Evolutionary conservation across 805 yeast species (phyloP), one percentile per base, ranked within the genome.

Genomic region (Priceomyces melissophilus): DNA sequence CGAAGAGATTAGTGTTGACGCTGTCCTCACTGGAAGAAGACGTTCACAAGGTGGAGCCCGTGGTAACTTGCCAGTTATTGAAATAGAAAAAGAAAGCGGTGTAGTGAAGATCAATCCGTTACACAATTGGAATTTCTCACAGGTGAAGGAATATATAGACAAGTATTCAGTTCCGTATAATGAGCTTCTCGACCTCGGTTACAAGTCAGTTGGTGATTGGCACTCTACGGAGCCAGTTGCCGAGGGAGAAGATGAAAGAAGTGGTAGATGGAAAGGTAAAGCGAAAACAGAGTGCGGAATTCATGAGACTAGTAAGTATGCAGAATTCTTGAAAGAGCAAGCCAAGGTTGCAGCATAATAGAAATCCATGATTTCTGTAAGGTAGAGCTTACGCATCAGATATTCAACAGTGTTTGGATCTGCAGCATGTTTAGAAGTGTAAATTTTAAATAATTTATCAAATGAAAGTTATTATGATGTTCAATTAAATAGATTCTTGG

Each of bases 201-300:
- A 90, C 63, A 82, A 88, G 55, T 87, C 96, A 0, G 78, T 91
- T 11, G 98, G 98, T 1, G 98, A 91, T 61, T 91, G 90, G 78
- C 98, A 91, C 61, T 87, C 96, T 1, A 91, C 98, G 0, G 80
- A 66, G 25, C 97, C 98, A 2, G 95, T 87, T 9, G 75, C 68
- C 6, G 96, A 85, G 34, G 96, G 95, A 8, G 97, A 88, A 58
- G 97, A 91, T 57, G 98, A 91, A 61, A 77, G 98, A 49, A 80
- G 93, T n/a, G 98, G 98, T 1, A 78, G 98, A 55, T 91, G 98
- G 98, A 84, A 85, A 69, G 97, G 96, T 2, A 77, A 84, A 58
- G 75, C 80, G 9, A 91, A 91, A 69, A 88, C 96, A 0, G 98
- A 91, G 60, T 91, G 98, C 65, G 98, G 98, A 2, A 89, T 91